phyloP scores from a whole-genome alignment of 768 basidiomycete species.

The Favolaschia claudopus region DNA sequence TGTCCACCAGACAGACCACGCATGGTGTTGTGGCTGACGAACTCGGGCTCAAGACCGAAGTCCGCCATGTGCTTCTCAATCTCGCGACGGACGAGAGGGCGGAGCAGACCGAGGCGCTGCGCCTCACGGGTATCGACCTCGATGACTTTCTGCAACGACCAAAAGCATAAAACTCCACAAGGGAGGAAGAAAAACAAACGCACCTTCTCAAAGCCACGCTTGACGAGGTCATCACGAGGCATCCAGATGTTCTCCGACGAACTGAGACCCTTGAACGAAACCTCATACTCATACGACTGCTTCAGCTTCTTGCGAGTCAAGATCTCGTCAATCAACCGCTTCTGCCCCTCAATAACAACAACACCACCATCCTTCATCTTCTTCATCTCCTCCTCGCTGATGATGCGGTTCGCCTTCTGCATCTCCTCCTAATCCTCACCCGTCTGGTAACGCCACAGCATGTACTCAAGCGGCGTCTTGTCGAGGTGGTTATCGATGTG shows the following conservation, averaged over 20 bases:
- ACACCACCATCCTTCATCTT: constrained; percentile 97
- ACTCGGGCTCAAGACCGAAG: constrained; percentile 99
- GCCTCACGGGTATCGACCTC: constrained; percentile 98
- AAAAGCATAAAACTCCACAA: constrained; percentile 16
- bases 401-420: constrained; percentile 88
- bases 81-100: constrained; percentile 97
- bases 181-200: constrained; percentile 20
- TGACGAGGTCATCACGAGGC: constrained; percentile 94
- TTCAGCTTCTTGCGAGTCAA: constrained; percentile 94
- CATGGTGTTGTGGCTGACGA: constrained; percentile 99
- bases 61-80: constrained; percentile 99
- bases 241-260: constrained; percentile 99
- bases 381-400: constrained; percentile 85
- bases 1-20: constrained; percentile 98
- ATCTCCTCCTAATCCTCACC: constrained; percentile 98
- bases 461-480: constrained; percentile 98
- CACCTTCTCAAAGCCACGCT: constrained; percentile 97
- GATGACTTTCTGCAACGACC: constrained; percentile 77
- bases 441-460: constrained; percentile 99
- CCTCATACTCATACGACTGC: constrained; percentile 99
- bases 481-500: constrained; percentile 98
- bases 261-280: constrained; percentile 92
- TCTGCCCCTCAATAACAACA: constrained; percentile 91
- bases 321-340: constrained; percentile 95
- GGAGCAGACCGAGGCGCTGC: constrained; percentile 92